Evolutionary conservation across 495 filamentous ascomycete genomes (phyloP).

Genomic region (Penicillium paradoxum): DNA sequence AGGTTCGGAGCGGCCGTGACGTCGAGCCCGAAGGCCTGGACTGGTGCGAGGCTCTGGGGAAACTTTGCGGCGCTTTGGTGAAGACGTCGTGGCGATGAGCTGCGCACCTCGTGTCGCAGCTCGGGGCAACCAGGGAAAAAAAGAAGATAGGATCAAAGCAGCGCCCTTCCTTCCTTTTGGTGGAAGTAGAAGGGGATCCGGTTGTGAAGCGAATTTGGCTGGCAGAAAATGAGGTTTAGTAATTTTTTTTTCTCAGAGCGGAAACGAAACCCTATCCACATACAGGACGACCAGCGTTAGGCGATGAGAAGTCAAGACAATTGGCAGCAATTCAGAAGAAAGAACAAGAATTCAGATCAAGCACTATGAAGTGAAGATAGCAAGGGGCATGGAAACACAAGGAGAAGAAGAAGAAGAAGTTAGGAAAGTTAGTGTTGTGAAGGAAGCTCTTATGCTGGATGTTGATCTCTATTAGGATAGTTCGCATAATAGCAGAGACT

Average conservation of each 20-base stretch:
- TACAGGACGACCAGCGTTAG: not conserved
- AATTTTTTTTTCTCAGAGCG: slow-evolving; percentile 15
- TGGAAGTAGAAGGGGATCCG: slow-evolving; percentile 1
- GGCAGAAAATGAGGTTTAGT: slow-evolving; percentile 20
- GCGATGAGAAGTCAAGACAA: not conserved
- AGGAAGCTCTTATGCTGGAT: not conserved
- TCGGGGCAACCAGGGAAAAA: slow-evolving; percentile 27
- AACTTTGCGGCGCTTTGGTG: slow-evolving; percentile 85
- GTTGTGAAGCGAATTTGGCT: slow-evolving; percentile 11
- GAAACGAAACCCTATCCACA: slow-evolving; percentile 11
- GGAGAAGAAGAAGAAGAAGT: not conserved
- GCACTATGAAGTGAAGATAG: not conserved
- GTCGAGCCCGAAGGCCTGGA: slow-evolving; percentile 34
- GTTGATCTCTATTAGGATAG: not conserved
- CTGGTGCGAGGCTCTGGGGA: slow-evolving; percentile 49
- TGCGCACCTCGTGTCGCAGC: slow-evolving; percentile 53
- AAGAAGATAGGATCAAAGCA: slow-evolving; percentile 10
- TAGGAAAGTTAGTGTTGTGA: not conserved
- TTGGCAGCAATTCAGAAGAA: not conserved
- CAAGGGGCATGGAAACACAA: not conserved
- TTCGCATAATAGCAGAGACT: not conserved
- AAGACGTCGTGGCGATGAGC: slow-evolving; percentile 84
- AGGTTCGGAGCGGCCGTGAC: slow-evolving; percentile 36
- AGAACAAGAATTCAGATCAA: too few relatives aligned
- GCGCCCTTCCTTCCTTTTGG: slow-evolving; percentile 2